Evolutionary conservation across 2,329 filamentous ascomycete genomes (phyloP).

Genomic region (Knoxdaviesia proteae): DNA sequence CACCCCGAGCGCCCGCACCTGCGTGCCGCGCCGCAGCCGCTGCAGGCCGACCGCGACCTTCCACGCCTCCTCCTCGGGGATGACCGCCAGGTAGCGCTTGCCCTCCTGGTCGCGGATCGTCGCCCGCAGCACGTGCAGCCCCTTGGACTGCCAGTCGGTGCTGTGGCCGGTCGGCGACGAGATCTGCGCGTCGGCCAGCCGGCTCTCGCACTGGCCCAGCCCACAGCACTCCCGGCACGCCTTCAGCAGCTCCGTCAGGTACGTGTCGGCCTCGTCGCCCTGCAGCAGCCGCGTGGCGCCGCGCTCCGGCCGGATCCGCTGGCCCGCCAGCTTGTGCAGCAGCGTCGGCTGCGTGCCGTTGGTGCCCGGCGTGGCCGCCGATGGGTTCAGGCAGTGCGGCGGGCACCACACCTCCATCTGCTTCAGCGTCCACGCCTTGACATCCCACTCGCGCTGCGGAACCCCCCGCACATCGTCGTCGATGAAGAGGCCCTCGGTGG

Average conservation of each 20-base stretch:
- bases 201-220: conserved; percentile 25
- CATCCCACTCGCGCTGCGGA: conserved; percentile 93
- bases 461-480: conserved; percentile 86
- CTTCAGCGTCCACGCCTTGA: conserved; percentile 96
- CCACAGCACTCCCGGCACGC: conserved; percentile 45
- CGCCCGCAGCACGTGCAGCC: conserved; percentile 41
- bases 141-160: conserved; percentile 32
- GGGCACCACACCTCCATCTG: conserved; percentile 73
- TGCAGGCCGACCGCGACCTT: conserved; percentile 43
- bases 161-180: conserved; percentile 20
- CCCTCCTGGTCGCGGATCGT: conserved; percentile 45
- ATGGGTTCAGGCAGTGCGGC: conserved; percentile 33
- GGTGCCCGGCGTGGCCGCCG: conserved; percentile 18
- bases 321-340: conserved; percentile 24
- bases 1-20: conserved; percentile 37
- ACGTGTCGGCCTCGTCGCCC: conserved; percentile 46
- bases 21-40: conserved; percentile 36
- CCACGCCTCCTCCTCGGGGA: conserved; percentile 45
- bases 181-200: conserved; percentile 21
- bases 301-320: conserved; percentile 24
- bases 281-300: conserved; percentile 30
- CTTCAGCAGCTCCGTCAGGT: conserved; percentile 38
- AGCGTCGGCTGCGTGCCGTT: conserved; percentile 20
- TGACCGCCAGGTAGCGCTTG: conserved; percentile 43
- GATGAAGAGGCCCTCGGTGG: conserved; percentile 86